A percentile compares a stretch with the other conserved stretches of the same genome.
Evolutionary conservation across 1,284 basidiomycete species (phyloP).

Genomic region (Kwoniella shivajii): DNA sequence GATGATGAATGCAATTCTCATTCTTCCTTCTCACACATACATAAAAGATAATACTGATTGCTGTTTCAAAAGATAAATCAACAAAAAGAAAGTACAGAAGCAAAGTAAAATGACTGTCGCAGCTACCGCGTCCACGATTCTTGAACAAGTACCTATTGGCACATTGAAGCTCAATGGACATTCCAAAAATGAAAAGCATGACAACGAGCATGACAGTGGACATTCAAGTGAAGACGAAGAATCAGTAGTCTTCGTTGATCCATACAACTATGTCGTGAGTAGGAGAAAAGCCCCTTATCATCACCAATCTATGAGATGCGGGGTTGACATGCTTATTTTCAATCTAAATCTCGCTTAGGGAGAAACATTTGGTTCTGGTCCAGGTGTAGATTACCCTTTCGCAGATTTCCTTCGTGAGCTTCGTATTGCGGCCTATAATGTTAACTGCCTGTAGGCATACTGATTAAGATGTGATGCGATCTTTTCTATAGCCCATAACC

Average conservation of each 20-base stretch:
- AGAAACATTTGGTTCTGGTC: slow-evolving; percentile 40
- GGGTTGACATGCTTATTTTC: slow-evolving; percentile 11
- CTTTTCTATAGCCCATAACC: slow-evolving; percentile 37
- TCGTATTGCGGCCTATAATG: not conserved
- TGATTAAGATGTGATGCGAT: too few relatives aligned
- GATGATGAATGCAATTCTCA: not conserved
- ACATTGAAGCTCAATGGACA: slow-evolving; percentile 29
- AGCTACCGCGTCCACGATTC: slow-evolving; percentile 18
- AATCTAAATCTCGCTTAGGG: slow-evolving; percentile 24
- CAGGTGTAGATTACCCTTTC: slow-evolving; percentile 36
- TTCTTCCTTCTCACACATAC: not conserved
- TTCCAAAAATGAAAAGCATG: not conserved
- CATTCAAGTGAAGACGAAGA: slow-evolving; percentile 4
- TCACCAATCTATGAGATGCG: not conserved
- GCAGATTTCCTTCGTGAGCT: slow-evolving; percentile 41
- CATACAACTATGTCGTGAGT: slow-evolving; percentile 50
- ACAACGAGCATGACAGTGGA: slow-evolving; percentile 4
- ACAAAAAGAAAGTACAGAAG: not conserved
- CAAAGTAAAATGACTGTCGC: slow-evolving; percentile 9
- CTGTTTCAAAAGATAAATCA: not conserved
- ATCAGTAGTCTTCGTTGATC: slow-evolving; percentile 36
- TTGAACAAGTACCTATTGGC: slow-evolving; percentile 16
- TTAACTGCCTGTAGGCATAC: too few relatives aligned
- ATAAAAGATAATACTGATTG: not conserved
- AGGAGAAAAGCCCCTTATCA: too few relatives aligned